Evolutionary conservation across 352 stramenopile genomes (phyloP).

Genomic region (Globisporangium splendens): DNA sequence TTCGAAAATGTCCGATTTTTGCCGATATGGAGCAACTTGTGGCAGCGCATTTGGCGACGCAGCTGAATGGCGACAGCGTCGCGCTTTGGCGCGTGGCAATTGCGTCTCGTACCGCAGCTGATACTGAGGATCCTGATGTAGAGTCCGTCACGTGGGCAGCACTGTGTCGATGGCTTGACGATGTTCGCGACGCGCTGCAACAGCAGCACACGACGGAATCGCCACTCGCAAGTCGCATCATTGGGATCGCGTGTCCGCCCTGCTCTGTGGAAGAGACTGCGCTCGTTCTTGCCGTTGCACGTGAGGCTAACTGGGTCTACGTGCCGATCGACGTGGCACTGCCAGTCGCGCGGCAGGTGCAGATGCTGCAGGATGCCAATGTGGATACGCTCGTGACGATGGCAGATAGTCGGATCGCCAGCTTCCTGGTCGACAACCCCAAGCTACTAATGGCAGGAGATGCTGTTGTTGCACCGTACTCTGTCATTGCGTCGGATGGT

Average conservation of each 20-base stretch:
- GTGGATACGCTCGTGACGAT: conserved; percentile 32
- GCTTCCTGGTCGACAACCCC: conserved; percentile 11
- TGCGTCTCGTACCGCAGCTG: background rate
- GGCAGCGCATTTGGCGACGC: background rate
- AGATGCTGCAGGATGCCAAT: conserved; percentile 19
- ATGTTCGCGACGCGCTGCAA: conserved; percentile 2
- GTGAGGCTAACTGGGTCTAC: conserved; percentile 32
- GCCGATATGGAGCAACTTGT: conserved; percentile 2
- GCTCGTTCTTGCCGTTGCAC: conserved; percentile 29
- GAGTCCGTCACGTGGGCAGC: conserved; percentile 1
- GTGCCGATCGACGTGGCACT: conserved; percentile 40
- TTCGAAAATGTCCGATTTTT: background rate
- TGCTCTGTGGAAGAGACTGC: conserved; percentile 52
- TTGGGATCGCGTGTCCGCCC: conserved; percentile 37
- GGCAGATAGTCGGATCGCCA: conserved; percentile 15
- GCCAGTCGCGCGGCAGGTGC: conserved; percentile 23
- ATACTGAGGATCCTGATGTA: background rate
- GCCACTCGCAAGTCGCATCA: too few species aligned
- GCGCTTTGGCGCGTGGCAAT: conserved; percentile 4
- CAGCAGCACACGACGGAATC: too few species aligned
- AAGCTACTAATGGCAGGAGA: background rate
- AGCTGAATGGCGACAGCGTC: background rate
- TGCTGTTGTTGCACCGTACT: background rate
- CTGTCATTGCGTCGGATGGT: background rate
- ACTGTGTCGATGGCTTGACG: conserved; percentile 7